Evolutionary conservation across 306 rosid species (phyloP).

Genomic region (Cucumis cinereus): DNA sequence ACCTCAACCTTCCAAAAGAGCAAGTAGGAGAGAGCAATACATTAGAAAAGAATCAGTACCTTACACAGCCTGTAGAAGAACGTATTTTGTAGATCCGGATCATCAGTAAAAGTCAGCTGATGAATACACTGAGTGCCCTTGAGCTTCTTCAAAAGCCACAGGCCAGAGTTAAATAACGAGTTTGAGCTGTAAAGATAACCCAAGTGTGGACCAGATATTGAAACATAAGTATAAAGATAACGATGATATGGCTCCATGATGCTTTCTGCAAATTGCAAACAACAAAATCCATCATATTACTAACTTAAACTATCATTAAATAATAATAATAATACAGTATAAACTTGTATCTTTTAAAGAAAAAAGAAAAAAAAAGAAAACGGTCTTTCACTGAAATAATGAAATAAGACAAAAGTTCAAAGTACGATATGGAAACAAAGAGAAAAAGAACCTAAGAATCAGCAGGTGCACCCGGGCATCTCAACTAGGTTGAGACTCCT

Average conservation of each 20-base stretch:
- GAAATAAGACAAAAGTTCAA: too few species aligned
- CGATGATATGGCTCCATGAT: conserved; percentile 71
- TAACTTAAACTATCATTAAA: not conserved
- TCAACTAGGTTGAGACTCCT: too few species aligned
- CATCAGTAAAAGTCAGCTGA: conserved; percentile 90
- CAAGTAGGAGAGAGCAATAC: not conserved
- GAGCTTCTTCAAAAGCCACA: conserved; percentile 88
- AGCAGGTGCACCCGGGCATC: too few species aligned
- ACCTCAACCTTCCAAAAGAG: not conserved
- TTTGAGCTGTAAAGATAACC: conserved; percentile 97
- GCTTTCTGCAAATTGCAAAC: conserved; percentile 49
- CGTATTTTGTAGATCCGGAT: conserved; percentile 74
- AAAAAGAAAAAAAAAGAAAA: too few species aligned
- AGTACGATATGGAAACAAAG: too few species aligned
- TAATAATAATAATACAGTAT: not conserved
- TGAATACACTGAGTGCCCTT: conserved; percentile 83
- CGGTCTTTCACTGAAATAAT: too few species aligned
- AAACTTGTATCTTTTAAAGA: not conserved
- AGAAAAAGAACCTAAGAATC: too few species aligned
- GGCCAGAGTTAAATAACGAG: conserved; percentile 82
- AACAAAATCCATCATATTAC: not conserved
- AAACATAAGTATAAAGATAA: conserved; percentile 61
- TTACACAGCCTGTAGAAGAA: conserved; percentile 71
- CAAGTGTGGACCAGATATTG: conserved; percentile 94
- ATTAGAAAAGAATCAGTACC: conserved; percentile 28